Percentiles rank a stretch among this genome's conserved stretches.
These are phyloP conservation scores for Suillus paluster DNA, from an alignment of 768 basidiomycete species.

Conservation along the genomic window DNA sequence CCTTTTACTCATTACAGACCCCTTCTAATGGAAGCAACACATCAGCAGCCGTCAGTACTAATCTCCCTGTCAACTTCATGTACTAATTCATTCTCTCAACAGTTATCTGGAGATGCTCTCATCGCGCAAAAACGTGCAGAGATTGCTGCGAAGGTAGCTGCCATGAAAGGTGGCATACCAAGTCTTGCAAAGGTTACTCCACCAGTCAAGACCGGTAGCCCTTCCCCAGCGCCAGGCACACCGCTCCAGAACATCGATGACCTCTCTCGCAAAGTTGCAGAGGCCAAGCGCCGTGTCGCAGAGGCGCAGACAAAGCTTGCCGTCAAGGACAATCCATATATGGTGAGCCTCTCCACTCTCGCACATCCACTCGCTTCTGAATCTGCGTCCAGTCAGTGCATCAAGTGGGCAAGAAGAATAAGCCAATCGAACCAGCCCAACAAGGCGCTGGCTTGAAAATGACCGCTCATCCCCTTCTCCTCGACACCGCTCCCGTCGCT, in stretches of 20 bases:
- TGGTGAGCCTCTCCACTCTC: conserved; percentile 52
- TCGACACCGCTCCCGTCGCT: conserved; percentile 59
- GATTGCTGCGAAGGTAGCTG: conserved; percentile 84
- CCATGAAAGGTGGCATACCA: conserved; percentile 57
- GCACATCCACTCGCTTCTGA: background rate
- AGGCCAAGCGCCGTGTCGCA: conserved; percentile 84
- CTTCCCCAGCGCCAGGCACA: conserved; percentile 44
- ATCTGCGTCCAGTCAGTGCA: conserved; percentile 50
- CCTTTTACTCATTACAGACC: conserved; percentile 58
- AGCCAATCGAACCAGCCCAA: conserved; percentile 64
- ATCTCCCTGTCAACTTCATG: background rate
- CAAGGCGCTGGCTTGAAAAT: conserved; percentile 87
- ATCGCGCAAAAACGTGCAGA: conserved; percentile 86
- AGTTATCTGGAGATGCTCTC: conserved; percentile 62
- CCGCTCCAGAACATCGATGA: too few species aligned
- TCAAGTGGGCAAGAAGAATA: conserved; percentile 56
- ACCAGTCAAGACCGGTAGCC: conserved; percentile 27
- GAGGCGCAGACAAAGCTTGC: conserved; percentile 80
- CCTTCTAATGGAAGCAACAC: conserved; percentile 48
- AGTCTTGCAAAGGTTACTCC: conserved; percentile 26
- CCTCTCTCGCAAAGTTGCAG: conserved; percentile 72
- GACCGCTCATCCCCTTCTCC: conserved; percentile 85
- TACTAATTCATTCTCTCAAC: conserved; percentile 6
- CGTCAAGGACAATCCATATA: conserved; percentile 85
- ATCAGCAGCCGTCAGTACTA: conserved; percentile 49